These are phyloP conservation scores for Chlorella sp. DNA, from an alignment of 139 green algal genomes.

Conservation along the genomic window DNA sequence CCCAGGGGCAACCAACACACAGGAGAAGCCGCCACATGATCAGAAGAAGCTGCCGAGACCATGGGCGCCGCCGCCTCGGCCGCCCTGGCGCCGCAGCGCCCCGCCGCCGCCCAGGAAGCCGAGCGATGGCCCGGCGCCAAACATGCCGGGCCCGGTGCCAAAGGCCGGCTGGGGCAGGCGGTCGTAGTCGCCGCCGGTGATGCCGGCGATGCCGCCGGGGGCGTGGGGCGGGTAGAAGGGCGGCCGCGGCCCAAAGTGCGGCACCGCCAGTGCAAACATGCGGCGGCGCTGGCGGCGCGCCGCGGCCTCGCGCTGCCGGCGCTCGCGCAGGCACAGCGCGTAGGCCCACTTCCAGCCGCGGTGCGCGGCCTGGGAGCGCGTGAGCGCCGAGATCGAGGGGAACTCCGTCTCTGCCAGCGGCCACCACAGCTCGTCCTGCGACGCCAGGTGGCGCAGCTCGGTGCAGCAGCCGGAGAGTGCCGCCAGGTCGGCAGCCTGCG, in stretches of 20 bases:
- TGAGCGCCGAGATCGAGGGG: neutral
- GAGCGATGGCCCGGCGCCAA: too few species aligned
- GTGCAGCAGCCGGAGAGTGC: constrained; percentile 38
- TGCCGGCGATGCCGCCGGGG: neutral
- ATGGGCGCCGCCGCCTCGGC: too few species aligned
- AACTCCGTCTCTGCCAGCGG: constrained; percentile 52
- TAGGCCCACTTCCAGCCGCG: constrained; percentile 40
- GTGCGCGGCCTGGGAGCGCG: neutral
- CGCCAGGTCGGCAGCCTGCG: constrained; percentile 45
- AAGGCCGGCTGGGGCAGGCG: constrained; percentile 40
- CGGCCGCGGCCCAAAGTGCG: constrained; percentile 15
- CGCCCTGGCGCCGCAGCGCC: too few species aligned
- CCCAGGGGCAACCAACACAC: too few species aligned
- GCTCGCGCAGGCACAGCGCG: constrained; percentile 4
- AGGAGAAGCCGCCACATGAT: too few species aligned
- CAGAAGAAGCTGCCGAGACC: too few species aligned
- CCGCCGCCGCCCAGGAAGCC: too few species aligned
- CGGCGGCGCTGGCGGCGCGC: neutral
- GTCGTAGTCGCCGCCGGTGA: constrained; percentile 46
- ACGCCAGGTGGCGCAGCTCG: constrained; percentile 38
- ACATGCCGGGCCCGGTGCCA: neutral
- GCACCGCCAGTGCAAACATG: constrained; percentile 2
- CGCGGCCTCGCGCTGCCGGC: constrained; percentile 14
- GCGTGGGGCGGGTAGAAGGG: constrained; percentile 26
- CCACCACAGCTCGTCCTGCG: constrained; percentile 45